These are phyloP conservation scores for Clarireedia homoeocarpa DNA, from an alignment of 2,329 filamentous ascomycete species.

Conservation along the genomic window DNA sequence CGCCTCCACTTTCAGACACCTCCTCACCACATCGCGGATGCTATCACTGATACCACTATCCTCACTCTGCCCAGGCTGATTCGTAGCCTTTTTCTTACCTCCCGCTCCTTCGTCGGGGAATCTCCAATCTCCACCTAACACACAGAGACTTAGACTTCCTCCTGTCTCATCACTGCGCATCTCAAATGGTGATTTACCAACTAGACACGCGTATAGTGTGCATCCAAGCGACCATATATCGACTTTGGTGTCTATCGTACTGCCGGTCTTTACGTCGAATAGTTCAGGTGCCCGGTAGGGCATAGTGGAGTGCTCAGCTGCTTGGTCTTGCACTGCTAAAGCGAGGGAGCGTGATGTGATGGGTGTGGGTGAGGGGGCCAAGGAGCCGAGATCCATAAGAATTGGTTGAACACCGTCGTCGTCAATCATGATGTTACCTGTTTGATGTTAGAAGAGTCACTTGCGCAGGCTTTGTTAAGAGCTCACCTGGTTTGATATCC, in stretches of 20 bases:
- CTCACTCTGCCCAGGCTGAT: constrained; percentile 26
- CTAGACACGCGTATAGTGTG: constrained; percentile 93
- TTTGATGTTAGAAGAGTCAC: constrained; percentile 8
- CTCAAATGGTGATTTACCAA: constrained; percentile 96
- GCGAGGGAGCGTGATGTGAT: constrained; percentile 88
- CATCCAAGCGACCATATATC: constrained; percentile 98
- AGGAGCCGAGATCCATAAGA: constrained; percentile 92
- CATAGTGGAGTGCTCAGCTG: constrained; percentile 96
- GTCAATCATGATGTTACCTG: constrained; percentile 95
- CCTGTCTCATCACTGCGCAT: constrained; percentile 93
- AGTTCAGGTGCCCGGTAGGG: constrained; percentile 95
- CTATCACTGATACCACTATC: constrained; percentile 61
- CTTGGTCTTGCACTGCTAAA: constrained; percentile 85
- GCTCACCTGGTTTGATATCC: constrained; percentile 89
- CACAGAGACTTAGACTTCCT: constrained; percentile 84
- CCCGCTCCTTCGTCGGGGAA: constrained; percentile 81
- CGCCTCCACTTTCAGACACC: constrained; percentile 80
- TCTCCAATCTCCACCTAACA: constrained; percentile 89
- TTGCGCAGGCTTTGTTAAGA: background rate
- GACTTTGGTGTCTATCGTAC: constrained; percentile 88
- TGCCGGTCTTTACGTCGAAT: constrained; percentile 93
- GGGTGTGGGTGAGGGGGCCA: constrained; percentile 77
- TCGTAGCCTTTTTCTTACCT: constrained; percentile 35
- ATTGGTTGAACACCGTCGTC: constrained; percentile 84
- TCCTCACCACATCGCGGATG: constrained; percentile 80